Conservation (phyloP, 768 basidiomycete genomes). For the Mycena amicta region DNA sequence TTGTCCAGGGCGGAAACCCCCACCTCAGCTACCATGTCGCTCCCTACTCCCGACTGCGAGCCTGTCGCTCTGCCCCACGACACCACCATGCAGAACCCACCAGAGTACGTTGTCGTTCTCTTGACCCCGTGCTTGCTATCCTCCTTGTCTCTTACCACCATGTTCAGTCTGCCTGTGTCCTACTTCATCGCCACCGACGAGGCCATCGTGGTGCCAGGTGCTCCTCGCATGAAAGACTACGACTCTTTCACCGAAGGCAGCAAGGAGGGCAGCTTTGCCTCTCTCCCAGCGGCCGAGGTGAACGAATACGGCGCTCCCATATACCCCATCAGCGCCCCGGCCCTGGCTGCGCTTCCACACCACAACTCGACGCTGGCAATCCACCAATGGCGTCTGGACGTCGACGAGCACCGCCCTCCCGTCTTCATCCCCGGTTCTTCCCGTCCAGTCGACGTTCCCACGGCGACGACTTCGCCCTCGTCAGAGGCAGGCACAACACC, state of each 20-base stretch:
- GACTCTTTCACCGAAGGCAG: conserved; percentile 66
- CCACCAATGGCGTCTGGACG: conserved; percentile 48
- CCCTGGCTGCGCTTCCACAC: conserved; percentile 33
- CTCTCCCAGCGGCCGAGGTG: conserved; percentile 37
- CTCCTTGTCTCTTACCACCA: conserved; percentile 7
- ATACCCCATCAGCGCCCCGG: conserved; percentile 33
- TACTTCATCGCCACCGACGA: conserved; percentile 23
- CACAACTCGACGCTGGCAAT: conserved; percentile 32
- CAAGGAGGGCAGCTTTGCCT: conserved; percentile 54
- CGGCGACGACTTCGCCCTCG: conserved; percentile 7
- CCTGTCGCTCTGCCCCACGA: conserved; percentile 13
- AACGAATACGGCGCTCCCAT: conserved; percentile 40
- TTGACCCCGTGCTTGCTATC: not conserved
- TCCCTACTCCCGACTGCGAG: conserved; percentile 17
- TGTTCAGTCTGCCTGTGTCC: conserved; percentile 15
- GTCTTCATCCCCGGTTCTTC: not conserved
- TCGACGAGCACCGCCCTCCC: conserved; percentile 22
- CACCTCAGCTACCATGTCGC: conserved; percentile 23
- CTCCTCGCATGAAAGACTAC: conserved; percentile 56
- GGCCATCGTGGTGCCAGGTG: conserved; percentile 38
- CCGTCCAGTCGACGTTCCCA: conserved; percentile 15
- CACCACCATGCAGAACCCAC: conserved; percentile 11
- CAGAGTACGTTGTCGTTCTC: too few relatives aligned
- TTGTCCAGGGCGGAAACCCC: conserved; percentile 21
- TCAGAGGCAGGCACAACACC: conserved; percentile 20